Evolutionary conservation across 108 stramenopile genomes (phyloP), one percentile per base, ranked within the genome.

Genomic region (Chaetoceros muelleri): DNA sequence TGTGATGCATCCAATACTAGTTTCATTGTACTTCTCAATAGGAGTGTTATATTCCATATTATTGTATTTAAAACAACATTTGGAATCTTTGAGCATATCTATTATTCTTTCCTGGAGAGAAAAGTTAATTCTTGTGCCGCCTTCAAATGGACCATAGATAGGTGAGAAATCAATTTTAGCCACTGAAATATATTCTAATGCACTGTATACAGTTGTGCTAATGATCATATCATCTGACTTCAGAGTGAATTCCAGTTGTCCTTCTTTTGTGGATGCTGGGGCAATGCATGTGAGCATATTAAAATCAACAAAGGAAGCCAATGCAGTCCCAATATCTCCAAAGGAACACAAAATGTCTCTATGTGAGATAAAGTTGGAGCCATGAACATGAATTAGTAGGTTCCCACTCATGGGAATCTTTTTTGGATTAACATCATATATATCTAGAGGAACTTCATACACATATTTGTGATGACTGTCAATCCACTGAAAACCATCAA

Each of bases 291-390:
- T 40, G 5, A 40, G 5, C 34, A 10, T 5, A 10, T 5, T 40
- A 5, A 13, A 5, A 10, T 5, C 5, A 40, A 40, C 8, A 40
- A 40, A 40, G 13, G 34, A 10, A 10, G 34, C 34, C 5, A 13
- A 10, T 24, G 46, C 13, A 20, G 49, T n/a, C 8, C 18, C 23
- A 1, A 17, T 27, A 3, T n/a, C 24, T 34, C 47, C 66, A 55
- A 67, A 67, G 21, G 21, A 30, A 49, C 66, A 67, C 1, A 27
- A 20, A 19, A 67, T 34, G 8, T 67, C 52, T 2, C 17, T 20
- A 24, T 30, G 25, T 23, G 31, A 17, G 17, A 62, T 18, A 24
- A 67, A 67, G 18, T 50, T 21, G 24, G 59, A 67, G n/a, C 66
- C 66, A 46, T n/a, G 30, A 2, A 64, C 23, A 8, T 31, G 53